phyloP scores from a whole-genome alignment of 768 basidiomycete species.

The Dacryopinax spathularia region DNA sequence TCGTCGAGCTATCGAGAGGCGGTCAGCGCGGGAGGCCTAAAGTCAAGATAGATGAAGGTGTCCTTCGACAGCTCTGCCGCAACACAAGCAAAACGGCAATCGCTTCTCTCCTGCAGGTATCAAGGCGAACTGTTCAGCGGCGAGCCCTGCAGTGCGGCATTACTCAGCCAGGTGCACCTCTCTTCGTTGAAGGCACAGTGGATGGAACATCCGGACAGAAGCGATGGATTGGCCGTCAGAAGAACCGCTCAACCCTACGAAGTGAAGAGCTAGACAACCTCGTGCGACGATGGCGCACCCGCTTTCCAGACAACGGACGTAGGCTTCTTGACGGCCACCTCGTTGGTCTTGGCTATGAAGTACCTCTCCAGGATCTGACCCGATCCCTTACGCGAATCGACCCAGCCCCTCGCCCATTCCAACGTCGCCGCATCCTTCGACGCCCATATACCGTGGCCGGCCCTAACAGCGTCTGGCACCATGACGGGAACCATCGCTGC shows the following conservation, averaged over 20 bases:
- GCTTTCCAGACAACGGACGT: constrained; percentile 5
- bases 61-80: too few relatives aligned
- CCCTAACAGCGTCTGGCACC: constrained; percentile 20
- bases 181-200: too few relatives aligned
- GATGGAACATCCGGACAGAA: too few relatives aligned
- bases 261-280: constrained; percentile 7
- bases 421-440: constrained; percentile 9
- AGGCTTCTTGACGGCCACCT: constrained; percentile 4
- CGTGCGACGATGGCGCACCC: background rate
- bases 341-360: background rate
- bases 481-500: constrained; percentile 21
- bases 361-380: background rate
- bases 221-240: too few relatives aligned
- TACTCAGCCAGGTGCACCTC: too few relatives aligned
- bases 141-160: too few relatives aligned
- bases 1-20: too few relatives aligned
- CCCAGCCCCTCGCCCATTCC: constrained; percentile 3
- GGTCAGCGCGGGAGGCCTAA: too few relatives aligned
- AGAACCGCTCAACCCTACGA: background rate
- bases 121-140: too few relatives aligned
- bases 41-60: too few relatives aligned
- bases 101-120: too few relatives aligned
- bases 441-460: constrained; percentile 15
- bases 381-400: background rate
- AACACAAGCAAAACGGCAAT: too few relatives aligned